Percentiles rank a stretch among this genome's conserved stretches.
Conservation (phyloP, 805 yeast species). For the Lipomyces japonicus region DNA sequence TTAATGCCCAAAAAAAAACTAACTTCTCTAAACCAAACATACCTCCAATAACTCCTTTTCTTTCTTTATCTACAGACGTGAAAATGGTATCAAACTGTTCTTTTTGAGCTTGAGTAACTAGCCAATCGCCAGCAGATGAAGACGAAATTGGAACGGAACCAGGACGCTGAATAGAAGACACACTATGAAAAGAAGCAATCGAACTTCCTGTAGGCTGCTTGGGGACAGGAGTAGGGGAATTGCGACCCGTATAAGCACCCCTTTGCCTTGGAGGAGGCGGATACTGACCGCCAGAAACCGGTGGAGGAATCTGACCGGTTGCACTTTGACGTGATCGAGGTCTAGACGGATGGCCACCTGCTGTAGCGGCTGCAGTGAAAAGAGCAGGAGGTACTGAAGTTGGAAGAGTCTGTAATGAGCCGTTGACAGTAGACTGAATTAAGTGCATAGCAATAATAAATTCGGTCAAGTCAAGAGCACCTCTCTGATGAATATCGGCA, state of each 20-base stretch:
- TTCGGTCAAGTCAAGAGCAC: conserved; percentile 67
- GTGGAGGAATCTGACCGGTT: conserved; percentile 17
- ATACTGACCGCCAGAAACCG: conserved; percentile 24
- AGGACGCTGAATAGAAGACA: not conserved
- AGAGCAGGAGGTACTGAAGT: conserved; percentile 42
- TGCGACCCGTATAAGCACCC: conserved; percentile 15
- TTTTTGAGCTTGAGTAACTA: conserved; percentile 61
- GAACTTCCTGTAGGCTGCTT: conserved; percentile 11
- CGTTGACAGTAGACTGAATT: conserved; percentile 74
- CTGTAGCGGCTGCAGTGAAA: conserved; percentile 39
- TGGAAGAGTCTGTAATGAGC: conserved; percentile 59
- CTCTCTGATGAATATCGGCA: conserved; percentile 72
- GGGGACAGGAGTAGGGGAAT: conserved; percentile 21
- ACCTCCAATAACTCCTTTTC: conserved; percentile 24
- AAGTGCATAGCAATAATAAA: conserved; percentile 93
- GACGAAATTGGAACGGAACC: conserved; percentile 4
- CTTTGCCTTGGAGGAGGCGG: conserved; percentile 23
- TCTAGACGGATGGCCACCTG: conserved; percentile 26
- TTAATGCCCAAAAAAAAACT: not conserved
- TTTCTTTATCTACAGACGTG: conserved; percentile 57
- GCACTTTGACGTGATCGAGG: conserved; percentile 17
- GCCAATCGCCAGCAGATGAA: conserved; percentile 53
- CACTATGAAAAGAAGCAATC: conserved; percentile 1
- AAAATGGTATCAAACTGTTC: conserved; percentile 78
- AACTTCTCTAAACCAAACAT: conserved; percentile 2